Evolutionary conservation across 1,284 basidiomycete species (phyloP).

Genomic region (Irpex lacteus): DNA sequence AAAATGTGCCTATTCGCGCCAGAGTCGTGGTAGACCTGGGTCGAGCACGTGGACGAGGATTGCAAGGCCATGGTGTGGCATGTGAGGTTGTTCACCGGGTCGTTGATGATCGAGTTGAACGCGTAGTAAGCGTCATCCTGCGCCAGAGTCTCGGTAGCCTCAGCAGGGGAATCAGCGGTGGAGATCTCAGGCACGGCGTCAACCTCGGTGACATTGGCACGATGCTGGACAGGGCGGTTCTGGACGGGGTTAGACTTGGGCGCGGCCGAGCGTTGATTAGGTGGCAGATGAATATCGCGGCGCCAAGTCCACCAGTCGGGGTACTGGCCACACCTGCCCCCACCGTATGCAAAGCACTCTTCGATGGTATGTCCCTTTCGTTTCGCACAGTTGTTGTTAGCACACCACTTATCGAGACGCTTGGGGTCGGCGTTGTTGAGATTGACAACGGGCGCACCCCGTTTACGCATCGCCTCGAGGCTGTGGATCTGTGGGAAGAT

Average conservation of each 20-base stretch:
- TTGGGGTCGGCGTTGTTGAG: too few species aligned
- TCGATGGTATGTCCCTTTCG: background rate
- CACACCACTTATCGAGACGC: background rate
- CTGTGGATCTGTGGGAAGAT: too few species aligned
- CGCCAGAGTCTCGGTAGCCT: background rate
- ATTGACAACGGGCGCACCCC: too few species aligned
- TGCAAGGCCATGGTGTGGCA: background rate
- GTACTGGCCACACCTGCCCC: background rate
- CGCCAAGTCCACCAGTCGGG: background rate
- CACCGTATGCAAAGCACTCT: background rate
- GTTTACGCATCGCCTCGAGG: too few species aligned
- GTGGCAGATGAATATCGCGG: background rate
- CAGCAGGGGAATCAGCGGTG: background rate
- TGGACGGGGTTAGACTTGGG: background rate
- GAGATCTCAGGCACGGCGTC: background rate
- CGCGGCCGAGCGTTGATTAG: background rate
- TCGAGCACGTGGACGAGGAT: background rate
- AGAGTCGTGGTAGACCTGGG: background rate
- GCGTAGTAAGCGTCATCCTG: background rate
- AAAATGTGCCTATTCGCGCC: background rate
- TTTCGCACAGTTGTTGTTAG: background rate
- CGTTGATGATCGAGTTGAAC: background rate
- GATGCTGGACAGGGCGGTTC: background rate
- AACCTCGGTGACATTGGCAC: background rate
- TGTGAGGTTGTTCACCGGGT: background rate